Percentiles rank a stretch among this genome's conserved stretches.
These are phyloP conservation scores for Nemania bipapillata DNA, from an alignment of 2,329 filamentous ascomycete species.

Conservation along the genomic window DNA sequence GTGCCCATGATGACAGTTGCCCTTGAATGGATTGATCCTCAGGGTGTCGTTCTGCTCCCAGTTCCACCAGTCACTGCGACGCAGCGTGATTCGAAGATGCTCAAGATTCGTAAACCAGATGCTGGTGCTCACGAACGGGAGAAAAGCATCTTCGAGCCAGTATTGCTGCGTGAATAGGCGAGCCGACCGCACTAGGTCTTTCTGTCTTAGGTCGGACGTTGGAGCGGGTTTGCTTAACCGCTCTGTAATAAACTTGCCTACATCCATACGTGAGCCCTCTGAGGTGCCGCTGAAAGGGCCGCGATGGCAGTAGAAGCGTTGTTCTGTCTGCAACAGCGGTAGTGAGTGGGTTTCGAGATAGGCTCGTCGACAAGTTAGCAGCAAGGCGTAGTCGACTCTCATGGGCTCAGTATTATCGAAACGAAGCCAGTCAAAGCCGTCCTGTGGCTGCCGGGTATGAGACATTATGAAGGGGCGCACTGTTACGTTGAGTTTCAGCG, in stretches of 20 bases:
- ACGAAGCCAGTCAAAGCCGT: constrained; percentile 48
- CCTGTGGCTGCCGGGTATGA: neutral
- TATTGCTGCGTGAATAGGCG: constrained; percentile 42
- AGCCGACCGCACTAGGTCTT: constrained; percentile 36
- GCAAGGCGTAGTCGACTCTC: constrained; percentile 42
- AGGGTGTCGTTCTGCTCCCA: constrained; percentile 50
- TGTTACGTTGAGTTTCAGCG: neutral
- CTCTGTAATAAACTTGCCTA: constrained; percentile 42
- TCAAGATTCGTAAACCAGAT: constrained; percentile 43
- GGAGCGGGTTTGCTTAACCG: constrained; percentile 32
- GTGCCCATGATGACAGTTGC: constrained; percentile 19
- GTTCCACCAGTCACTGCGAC: constrained; percentile 53
- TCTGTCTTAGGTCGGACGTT: constrained; percentile 10
- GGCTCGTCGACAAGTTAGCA: constrained; percentile 52
- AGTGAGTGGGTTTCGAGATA: constrained; percentile 51
- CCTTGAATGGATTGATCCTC: constrained; percentile 43
- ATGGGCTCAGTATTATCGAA: constrained; percentile 48
- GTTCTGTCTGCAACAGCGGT: constrained; percentile 48
- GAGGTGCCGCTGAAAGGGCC: constrained; percentile 22
- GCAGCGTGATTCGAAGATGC: constrained; percentile 50
- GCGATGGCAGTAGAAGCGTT: constrained; percentile 47
- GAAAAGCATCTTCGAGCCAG: constrained; percentile 44
- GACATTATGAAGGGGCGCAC: constrained; percentile 1
- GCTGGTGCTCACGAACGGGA: constrained; percentile 10
- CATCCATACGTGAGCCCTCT: constrained; percentile 31